A percentile compares a stretch with the other conserved stretches of the same genome.
These are phyloP conservation scores for Trichophaea hybrida DNA, from an alignment of 2,329 filamentous ascomycete genomes.

Conservation along the genomic window DNA sequence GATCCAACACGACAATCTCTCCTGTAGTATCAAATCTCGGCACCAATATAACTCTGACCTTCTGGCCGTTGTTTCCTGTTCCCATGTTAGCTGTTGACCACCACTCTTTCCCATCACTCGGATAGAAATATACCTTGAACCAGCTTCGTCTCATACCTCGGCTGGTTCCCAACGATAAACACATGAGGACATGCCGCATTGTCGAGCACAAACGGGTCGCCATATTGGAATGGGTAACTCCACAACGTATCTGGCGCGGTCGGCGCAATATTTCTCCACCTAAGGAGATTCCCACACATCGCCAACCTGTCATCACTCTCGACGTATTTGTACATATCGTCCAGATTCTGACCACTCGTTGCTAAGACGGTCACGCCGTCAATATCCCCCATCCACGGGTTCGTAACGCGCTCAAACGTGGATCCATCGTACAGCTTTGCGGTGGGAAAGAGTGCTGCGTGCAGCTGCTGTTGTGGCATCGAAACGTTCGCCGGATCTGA, in stretches of 20 bases:
- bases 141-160: slow-evolving; percentile 56
- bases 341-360: slow-evolving; percentile 80
- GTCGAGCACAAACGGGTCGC: slow-evolving; percentile 78
- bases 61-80: slow-evolving; percentile 7
- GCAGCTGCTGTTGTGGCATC: slow-evolving; percentile 83
- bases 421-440: slow-evolving; percentile 51
- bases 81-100: not conserved
- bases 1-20: slow-evolving; percentile 69
- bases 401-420: slow-evolving; percentile 70
- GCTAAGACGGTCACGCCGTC: slow-evolving; percentile 81
- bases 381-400: slow-evolving; percentile 81
- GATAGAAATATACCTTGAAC: slow-evolving; percentile 38
- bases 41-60: slow-evolving; percentile 36
- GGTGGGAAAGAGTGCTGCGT: slow-evolving; percentile 76
- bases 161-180: slow-evolving; percentile 79
- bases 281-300: slow-evolving; percentile 88
- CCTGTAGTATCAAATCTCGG: slow-evolving; percentile 67
- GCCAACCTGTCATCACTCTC: slow-evolving; percentile 60
- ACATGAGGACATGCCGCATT: slow-evolving; percentile 70
- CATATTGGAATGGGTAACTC: slow-evolving; percentile 91
- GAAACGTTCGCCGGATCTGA: slow-evolving; percentile 79
- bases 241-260: slow-evolving; percentile 91
- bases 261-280: slow-evolving; percentile 81
- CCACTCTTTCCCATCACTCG: slow-evolving; percentile 18
- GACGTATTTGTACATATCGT: slow-evolving; percentile 87